Base-by-base conservation (phyloP, 148 eudicot genomes). In the Persicaria maculosa region DNA sequence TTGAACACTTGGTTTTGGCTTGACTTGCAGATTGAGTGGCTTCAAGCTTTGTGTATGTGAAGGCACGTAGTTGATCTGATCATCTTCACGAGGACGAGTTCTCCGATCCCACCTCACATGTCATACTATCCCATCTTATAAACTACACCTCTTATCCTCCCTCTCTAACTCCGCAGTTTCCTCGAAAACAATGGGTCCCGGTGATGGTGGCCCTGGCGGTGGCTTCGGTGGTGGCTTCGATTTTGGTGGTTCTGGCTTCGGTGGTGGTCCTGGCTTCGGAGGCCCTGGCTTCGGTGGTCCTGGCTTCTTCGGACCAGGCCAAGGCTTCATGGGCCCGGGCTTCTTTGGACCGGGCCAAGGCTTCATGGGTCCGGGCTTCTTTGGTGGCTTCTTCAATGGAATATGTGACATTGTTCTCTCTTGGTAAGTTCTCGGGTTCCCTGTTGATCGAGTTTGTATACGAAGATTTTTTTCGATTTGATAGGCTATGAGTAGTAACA, bases 341-440 rank as follows among this genome's bases (percentile, higher is more conserved):
- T 76, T 76, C 44, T 48, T 48, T 48, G 52, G 52, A 48, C 40
- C 40, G 40, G 72, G 17, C 50, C 72, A 4, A 50, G 72, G 44
- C 54, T 50, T 48, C 52, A 11, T 64, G 68, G 77, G 74, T 4
- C 77, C 81, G 20, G 81, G 81, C 3, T 79, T 79, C 68, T 79
- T 79, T 74, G 81, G 81, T 47, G 81, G 77, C 25, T 67, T 67
- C 75, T 58, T 22, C 44, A 74, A 78, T 58, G 81, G 75, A 17
- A 7, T 74, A 40, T 74, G 81, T 59, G 45, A 74, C 58, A 71
- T 74, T 68, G 47, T 79, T 4, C 12, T 14, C 50, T 74, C 77
- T 43, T 74, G 77, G 81, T 59, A 36, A 74, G 77, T 57, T 50
- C 16, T 40, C 31, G 15, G 22, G 10, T 2, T 31, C 8, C 11